Percentiles rank a stretch among this genome's conserved stretches.
Evolutionary conservation across 106 monocot genomes (phyloP).

Genomic region (Allium sativum): DNA sequence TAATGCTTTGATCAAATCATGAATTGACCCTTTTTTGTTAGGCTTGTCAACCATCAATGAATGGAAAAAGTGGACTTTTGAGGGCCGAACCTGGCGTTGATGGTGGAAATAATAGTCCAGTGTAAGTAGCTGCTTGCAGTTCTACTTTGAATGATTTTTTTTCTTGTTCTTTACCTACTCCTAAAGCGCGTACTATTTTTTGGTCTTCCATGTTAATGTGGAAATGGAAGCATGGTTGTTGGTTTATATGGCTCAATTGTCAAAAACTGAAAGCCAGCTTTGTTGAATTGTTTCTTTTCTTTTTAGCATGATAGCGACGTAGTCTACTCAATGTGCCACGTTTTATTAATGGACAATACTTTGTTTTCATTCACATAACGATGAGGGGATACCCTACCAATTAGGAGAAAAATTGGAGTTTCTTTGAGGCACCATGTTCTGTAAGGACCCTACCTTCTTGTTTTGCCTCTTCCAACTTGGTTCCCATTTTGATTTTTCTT

Average conservation of each 20-base stretch:
- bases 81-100: conserved; percentile 35
- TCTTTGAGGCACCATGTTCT: not conserved
- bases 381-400: no score
- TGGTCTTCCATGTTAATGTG: not conserved
- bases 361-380: not conserved
- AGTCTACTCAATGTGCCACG: not conserved
- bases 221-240: not conserved
- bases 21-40: not conserved
- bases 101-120: conserved; percentile 11
- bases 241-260: not conserved
- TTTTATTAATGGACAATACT: not conserved
- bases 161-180: not conserved
- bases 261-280: not conserved
- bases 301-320: not conserved
- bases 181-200: not conserved
- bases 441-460: not conserved
- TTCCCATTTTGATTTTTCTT: no score
- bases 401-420: not conserved
- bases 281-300: not conserved
- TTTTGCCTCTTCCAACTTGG: no score
- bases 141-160: not conserved
- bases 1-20: no score
- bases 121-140: not conserved
- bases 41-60: conserved; percentile 61
- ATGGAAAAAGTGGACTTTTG: conserved; percentile 71